phyloP scores from a whole-genome alignment of 257 asterid species.

The Solanum virginianum region DNA sequence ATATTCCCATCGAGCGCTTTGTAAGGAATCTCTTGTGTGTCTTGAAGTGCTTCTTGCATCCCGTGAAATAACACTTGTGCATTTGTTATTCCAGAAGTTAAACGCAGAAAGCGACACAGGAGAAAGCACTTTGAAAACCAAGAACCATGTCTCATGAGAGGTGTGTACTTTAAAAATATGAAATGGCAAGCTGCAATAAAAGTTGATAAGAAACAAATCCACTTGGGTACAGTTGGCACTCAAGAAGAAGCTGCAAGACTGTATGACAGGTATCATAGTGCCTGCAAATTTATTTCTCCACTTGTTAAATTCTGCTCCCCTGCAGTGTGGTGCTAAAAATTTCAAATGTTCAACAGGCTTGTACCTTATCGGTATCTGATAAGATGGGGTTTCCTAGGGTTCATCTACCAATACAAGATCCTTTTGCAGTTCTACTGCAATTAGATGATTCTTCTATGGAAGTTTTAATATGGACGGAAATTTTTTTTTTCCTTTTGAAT shows the following conservation, averaged over 20 bases:
- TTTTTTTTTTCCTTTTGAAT: background rate
- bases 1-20: background rate
- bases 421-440: background rate
- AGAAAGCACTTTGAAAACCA: slow-evolving; percentile 75
- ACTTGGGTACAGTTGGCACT: slow-evolving; percentile 87
- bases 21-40: background rate
- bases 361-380: background rate
- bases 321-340: background rate
- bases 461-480: background rate
- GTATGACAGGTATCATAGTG: slow-evolving; percentile 59
- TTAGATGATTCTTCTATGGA: background rate
- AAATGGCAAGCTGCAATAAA: slow-evolving; percentile 99
- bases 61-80: background rate
- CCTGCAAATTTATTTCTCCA: background rate
- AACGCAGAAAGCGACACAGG: slow-evolving; percentile 76
- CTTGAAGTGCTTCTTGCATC: background rate
- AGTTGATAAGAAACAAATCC: slow-evolving; percentile 94
- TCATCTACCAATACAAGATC: background rate
- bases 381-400: background rate
- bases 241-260: slow-evolving; percentile 93
- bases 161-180: slow-evolving; percentile 87
- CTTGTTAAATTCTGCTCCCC: background rate
- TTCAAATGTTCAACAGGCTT: background rate
- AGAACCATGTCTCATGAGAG: slow-evolving; percentile 75
- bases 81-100: slow-evolving; percentile 40